A percentile compares a stretch with the other conserved stretches of the same genome.
Conservation (phyloP, 495 filamentous ascomycete species). For the Stereocaulon alpinum region DNA sequence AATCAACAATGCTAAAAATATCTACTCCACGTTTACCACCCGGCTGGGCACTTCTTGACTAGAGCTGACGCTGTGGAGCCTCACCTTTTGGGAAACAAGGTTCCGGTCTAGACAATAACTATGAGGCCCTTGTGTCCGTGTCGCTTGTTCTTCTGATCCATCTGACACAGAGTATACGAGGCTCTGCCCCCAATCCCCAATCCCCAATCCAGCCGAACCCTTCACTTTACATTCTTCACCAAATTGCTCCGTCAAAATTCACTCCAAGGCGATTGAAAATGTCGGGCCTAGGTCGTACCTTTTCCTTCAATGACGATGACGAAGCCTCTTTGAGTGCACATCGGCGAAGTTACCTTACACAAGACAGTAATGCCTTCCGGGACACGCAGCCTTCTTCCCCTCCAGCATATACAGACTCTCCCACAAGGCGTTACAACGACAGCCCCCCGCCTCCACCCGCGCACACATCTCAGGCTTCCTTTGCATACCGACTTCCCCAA, state of each 20-base stretch:
- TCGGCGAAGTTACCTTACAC: conserved; percentile 13
- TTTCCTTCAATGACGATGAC: conserved; percentile 22
- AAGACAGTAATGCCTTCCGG: conserved; percentile 17
- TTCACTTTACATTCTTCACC: conserved; percentile 1
- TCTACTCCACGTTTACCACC: background rate
- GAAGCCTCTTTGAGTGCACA: conserved; percentile 15
- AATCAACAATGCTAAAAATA: conserved; percentile 7
- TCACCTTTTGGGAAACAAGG: background rate
- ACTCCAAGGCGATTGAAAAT: background rate
- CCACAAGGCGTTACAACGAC: conserved; percentile 21
- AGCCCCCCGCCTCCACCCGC: conserved; percentile 18
- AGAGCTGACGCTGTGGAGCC: background rate
- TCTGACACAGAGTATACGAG: conserved; percentile 3
- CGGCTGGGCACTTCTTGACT: background rate
- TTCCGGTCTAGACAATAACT: background rate
- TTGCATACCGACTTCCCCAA: conserved; percentile 15
- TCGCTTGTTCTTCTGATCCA: background rate
- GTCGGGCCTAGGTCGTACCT: conserved; percentile 16
- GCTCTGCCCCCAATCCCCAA: background rate
- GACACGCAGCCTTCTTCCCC: conserved; percentile 22
- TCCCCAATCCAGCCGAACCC: background rate
- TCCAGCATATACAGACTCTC: conserved; percentile 20
- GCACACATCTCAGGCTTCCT: conserved; percentile 7
- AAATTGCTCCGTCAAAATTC: background rate
- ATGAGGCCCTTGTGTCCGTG: background rate